A percentile compares a stretch with the other conserved stretches of the same genome.
Conservation (phyloP, 305 asterid genomes). For the Solanum hybrid region DNA sequence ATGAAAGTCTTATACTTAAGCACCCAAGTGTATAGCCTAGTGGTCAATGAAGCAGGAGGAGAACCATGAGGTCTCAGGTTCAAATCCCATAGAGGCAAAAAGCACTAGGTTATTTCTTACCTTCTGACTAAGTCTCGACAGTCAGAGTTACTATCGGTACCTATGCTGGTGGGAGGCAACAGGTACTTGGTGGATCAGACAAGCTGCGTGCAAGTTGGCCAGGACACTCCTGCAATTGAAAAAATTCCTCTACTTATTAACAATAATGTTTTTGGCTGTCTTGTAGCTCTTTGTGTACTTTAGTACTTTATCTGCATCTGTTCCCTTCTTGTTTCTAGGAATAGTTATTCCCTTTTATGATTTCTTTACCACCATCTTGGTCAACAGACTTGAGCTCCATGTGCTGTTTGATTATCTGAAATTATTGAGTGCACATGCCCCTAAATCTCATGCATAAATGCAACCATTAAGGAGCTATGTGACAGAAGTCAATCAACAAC, state of each 20-base stretch:
- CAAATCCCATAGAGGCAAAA: neutral
- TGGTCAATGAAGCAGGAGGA: neutral
- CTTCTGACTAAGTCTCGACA: neutral
- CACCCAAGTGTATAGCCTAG: neutral
- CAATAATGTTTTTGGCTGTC: neutral
- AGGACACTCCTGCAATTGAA: neutral
- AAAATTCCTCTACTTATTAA: neutral
- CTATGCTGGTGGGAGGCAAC: neutral
- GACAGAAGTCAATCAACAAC: neutral
- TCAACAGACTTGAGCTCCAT: neutral
- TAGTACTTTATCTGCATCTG: neutral
- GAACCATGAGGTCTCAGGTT: neutral
- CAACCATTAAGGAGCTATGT: neutral
- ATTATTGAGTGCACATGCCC: neutral
- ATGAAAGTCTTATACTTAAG: neutral
- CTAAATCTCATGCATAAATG: neutral
- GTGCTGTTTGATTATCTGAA: neutral
- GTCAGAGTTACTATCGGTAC: neutral
- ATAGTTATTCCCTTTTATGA: neutral
- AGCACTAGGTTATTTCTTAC: neutral
- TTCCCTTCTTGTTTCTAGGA: neutral
- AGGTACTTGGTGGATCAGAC: neutral
- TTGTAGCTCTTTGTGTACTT: neutral
- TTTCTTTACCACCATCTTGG: neutral
- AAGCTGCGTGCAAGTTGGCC: neutral